Percentiles rank a stretch among this genome's conserved stretches.
phyloP scores from a whole-genome alignment of 1,284 basidiomycete species.

The Melampsora americana region DNA sequence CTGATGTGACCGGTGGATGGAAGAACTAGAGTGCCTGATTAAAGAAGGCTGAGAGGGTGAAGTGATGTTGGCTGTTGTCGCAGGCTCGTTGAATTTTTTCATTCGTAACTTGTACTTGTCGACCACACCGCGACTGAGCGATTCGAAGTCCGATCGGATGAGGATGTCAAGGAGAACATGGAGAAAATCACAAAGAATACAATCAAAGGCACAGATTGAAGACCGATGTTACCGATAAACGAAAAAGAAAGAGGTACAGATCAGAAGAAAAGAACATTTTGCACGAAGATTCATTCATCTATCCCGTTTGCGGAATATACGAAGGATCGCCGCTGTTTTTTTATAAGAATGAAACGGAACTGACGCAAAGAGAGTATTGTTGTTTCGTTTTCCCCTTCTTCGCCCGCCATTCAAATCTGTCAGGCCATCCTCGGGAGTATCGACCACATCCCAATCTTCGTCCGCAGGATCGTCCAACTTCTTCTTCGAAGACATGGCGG shows the following conservation, averaged over 20 bases:
- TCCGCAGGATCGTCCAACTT: slow-evolving; percentile 66
- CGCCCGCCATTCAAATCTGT: slow-evolving; percentile 68
- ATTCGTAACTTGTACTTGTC: slow-evolving; percentile 37
- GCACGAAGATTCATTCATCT: background rate
- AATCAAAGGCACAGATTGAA: slow-evolving; percentile 54
- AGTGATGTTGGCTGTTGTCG: background rate
- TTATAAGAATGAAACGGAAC: slow-evolving; percentile 68
- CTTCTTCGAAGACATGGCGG: slow-evolving; percentile 58
- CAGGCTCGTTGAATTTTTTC: slow-evolving; percentile 20
- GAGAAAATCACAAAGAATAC: slow-evolving; percentile 59
- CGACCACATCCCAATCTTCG: slow-evolving; percentile 82
- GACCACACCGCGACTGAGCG: slow-evolving; percentile 18
- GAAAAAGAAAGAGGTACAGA: slow-evolving; percentile 67
- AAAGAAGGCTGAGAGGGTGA: background rate
- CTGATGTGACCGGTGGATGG: background rate
- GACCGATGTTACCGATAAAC: slow-evolving; percentile 70
- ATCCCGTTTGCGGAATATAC: background rate
- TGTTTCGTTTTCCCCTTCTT: slow-evolving; percentile 57
- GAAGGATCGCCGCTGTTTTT: background rate
- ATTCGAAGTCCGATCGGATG: background rate
- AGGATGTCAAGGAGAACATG: slow-evolving; percentile 46
- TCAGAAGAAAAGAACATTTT: background rate
- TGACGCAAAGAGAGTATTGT: slow-evolving; percentile 72
- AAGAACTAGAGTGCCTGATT: background rate
- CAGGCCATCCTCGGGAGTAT: slow-evolving; percentile 63